phyloP scores from a whole-genome alignment of 2,329 filamentous ascomycete species.

The Dothiorella sarmentorum region DNA sequence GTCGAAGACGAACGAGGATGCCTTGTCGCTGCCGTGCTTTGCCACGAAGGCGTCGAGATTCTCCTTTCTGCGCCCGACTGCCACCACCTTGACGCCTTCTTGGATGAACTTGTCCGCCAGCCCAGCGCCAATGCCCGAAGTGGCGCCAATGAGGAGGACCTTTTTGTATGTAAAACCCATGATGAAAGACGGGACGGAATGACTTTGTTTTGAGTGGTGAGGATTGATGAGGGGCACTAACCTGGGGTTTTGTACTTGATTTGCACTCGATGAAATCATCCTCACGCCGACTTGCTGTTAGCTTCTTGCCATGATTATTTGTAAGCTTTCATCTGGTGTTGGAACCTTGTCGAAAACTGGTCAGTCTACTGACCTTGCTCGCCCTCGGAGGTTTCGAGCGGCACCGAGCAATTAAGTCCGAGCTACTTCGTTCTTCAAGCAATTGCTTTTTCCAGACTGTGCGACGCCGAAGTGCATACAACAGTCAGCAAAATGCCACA shows the following conservation, averaged over 20 bases:
- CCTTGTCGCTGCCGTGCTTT: constrained; percentile 46
- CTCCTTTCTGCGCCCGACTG: constrained; percentile 51
- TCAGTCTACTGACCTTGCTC: neutral
- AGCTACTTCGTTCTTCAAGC: neutral
- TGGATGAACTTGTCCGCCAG: constrained; percentile 49
- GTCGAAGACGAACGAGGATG: constrained; percentile 47
- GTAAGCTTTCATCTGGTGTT: neutral
- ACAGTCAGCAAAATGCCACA: no score
- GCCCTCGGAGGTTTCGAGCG: neutral
- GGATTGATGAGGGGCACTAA: neutral
- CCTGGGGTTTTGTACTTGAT: neutral
- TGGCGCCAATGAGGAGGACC: constrained; percentile 54
- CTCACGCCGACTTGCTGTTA: neutral
- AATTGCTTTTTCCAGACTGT: no score
- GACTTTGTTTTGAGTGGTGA: neutral
- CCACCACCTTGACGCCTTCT: constrained; percentile 47
- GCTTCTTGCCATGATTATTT: neutral
- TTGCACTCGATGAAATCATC: constrained; percentile 4
- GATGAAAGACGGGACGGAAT: constrained; percentile 16
- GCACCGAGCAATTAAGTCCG: neutral
- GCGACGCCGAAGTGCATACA: no score
- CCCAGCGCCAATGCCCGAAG: constrained; percentile 50
- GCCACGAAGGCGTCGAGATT: constrained; percentile 49
- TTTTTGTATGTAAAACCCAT: constrained; percentile 51
- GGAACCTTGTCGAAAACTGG: neutral